phyloP scores from a whole-genome alignment of 2,329 filamentous ascomycete genomes.

The Fusarium sp. region DNA sequence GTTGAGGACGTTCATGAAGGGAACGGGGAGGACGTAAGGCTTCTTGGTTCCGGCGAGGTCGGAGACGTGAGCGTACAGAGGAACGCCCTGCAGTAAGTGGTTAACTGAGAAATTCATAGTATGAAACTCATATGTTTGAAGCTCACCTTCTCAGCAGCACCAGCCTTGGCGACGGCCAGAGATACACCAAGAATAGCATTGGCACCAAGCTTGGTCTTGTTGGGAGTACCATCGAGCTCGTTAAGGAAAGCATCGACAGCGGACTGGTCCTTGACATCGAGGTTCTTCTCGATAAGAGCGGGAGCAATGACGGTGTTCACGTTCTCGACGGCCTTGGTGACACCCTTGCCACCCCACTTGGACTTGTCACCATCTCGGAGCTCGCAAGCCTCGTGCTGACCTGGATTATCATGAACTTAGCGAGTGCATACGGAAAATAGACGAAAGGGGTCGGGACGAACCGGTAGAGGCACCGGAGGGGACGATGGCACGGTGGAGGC shows the following conservation, averaged over 20 bases:
- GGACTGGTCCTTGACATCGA: conserved; percentile 88
- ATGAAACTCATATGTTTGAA: background rate
- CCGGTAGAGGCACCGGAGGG: conserved; percentile 96
- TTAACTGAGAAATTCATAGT: conserved; percentile 22
- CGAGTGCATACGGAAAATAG: conserved; percentile 31
- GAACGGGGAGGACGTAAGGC: conserved; percentile 88
- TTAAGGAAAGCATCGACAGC: conserved; percentile 86
- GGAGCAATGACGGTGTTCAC: conserved; percentile 85
- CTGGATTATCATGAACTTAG: conserved; percentile 56
- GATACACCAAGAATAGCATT: conserved; percentile 89
- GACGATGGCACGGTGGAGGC: conserved; percentile 96
- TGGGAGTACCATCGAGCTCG: conserved; percentile 82
- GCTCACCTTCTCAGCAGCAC: conserved; percentile 81
- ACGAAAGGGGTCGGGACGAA: conserved; percentile 56
- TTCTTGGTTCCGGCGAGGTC: conserved; percentile 91
- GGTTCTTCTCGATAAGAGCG: conserved; percentile 80
- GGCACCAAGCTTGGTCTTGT: conserved; percentile 89
- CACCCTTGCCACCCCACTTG: conserved; percentile 89
- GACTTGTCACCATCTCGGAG: conserved; percentile 89
- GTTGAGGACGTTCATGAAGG: conserved; percentile 95
- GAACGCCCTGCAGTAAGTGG: conserved; percentile 65
- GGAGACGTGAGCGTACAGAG: conserved; percentile 88
- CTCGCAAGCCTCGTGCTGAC: conserved; percentile 90
- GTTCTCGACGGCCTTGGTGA: conserved; percentile 85
- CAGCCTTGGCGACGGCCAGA: conserved; percentile 87